Conservation (phyloP, 2,329 filamentous ascomycete genomes). For the Passalora sequoiae region DNA sequence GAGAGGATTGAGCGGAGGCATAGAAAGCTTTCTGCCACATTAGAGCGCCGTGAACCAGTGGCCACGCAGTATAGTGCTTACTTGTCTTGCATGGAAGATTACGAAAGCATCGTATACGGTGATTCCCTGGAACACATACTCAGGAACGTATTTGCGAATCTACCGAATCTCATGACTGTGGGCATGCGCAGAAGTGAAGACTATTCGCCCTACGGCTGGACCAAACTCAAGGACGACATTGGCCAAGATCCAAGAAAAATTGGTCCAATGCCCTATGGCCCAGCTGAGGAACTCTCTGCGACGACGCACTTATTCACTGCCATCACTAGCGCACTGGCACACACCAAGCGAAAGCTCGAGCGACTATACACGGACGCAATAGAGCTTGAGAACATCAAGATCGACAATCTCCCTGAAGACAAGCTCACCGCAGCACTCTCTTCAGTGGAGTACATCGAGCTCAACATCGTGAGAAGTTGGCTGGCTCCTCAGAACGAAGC, state of each 20-base stretch:
- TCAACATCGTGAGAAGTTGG: slow-evolving; percentile 27
- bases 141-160: slow-evolving; percentile 11
- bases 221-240: slow-evolving; percentile 18
- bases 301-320: slow-evolving; percentile 27
- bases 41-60: too few relatives aligned
- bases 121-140: slow-evolving; percentile 18
- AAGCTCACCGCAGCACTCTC: slow-evolving; percentile 21
- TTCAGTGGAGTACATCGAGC: slow-evolving; percentile 28
- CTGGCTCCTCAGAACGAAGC: slow-evolving; percentile 3
- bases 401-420: slow-evolving; percentile 14
- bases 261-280: slow-evolving; percentile 21
- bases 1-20: too few relatives aligned
- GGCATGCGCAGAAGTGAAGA: slow-evolving; percentile 32
- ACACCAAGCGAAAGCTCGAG: slow-evolving; percentile 14
- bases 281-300: slow-evolving; percentile 19
- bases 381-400: slow-evolving; percentile 27
- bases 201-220: slow-evolving; percentile 29
- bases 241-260: slow-evolving; percentile 30
- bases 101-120: slow-evolving; percentile 17
- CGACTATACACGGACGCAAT: slow-evolving; percentile 33
- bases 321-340: slow-evolving; percentile 22
- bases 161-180: slow-evolving; percentile 29
- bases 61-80: slow-evolving; percentile 15
- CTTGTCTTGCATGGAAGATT: slow-evolving; percentile 20
- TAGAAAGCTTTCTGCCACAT: too few relatives aligned